A percentile compares a stretch with the other conserved stretches of the same genome.
Conservation (phyloP, 179 eudicot species). For the Silene coronaria region DNA sequence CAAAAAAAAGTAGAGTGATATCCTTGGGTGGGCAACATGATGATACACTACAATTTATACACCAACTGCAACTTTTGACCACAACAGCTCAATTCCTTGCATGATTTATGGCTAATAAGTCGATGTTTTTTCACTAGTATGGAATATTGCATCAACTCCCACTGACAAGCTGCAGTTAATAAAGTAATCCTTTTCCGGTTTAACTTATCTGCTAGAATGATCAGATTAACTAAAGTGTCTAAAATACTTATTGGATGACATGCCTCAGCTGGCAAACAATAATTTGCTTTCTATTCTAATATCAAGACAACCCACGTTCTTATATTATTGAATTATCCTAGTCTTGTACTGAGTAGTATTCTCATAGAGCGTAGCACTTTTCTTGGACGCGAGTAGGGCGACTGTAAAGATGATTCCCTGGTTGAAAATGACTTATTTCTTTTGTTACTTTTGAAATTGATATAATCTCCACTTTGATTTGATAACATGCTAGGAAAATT, state of each 20-base stretch:
- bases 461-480: neutral
- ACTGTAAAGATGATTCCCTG: conserved; percentile 24
- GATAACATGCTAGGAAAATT: neutral
- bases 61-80: too few species aligned
- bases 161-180: too few species aligned
- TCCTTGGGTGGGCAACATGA: neutral
- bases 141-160: neutral
- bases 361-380: conserved; percentile 14
- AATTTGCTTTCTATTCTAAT: conserved; percentile 15
- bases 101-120: neutral
- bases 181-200: neutral
- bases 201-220: too few species aligned
- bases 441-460: neutral
- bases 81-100: too few species aligned
- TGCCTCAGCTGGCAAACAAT: conserved; percentile 21
- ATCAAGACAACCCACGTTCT: conserved; percentile 15
- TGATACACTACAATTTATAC: too few species aligned
- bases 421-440: neutral
- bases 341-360: neutral
- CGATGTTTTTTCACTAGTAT: neutral
- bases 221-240: neutral
- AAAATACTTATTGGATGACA: conserved; percentile 18
- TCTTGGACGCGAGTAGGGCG: conserved; percentile 2
- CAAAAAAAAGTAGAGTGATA: too few species aligned
- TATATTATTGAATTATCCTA: conserved; percentile 9